Evolutionary conservation across 352 stramenopile genomes (phyloP).

Genomic region (Phytopythium kandeliae): DNA sequence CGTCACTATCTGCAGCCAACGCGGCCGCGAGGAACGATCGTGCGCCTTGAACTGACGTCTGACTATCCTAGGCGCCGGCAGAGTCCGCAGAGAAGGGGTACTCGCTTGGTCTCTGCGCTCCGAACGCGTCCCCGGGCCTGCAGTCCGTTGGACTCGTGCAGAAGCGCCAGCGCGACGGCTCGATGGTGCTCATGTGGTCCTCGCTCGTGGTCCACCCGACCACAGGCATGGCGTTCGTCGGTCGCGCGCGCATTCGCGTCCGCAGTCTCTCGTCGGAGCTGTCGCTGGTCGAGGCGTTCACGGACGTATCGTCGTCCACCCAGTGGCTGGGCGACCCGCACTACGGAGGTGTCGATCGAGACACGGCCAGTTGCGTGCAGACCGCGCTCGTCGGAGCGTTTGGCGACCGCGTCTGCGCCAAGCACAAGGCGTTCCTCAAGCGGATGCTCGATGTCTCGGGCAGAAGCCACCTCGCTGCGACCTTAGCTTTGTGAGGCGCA

Average conservation of each 20-base stretch:
- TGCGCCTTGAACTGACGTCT: no score
- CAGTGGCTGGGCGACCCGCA: background rate
- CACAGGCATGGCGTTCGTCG: background rate
- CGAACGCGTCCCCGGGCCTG: background rate
- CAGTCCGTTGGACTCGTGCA: conserved; percentile 1
- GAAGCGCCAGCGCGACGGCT: background rate
- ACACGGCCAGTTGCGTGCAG: background rate
- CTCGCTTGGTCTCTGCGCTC: background rate
- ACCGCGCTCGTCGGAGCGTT: background rate
- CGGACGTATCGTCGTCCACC: background rate
- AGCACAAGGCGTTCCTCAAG: background rate
- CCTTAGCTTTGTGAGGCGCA: background rate
- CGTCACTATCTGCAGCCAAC: no score
- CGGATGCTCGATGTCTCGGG: background rate
- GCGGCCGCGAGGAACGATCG: no score
- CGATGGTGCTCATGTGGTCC: conserved; percentile 3
- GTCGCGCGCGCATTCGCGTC: background rate
- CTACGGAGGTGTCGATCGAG: background rate
- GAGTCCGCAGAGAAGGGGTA: background rate
- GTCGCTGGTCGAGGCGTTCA: background rate
- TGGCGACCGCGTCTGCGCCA: background rate
- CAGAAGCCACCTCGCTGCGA: background rate
- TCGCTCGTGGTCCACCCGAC: conserved; percentile 2
- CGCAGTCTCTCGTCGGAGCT: background rate
- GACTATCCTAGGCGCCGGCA: background rate